Evolutionary conservation across 2,329 filamentous ascomycete species (phyloP), one percentile per base, ranked within the genome.

Genomic region (Beauveria scarabaeidicola): DNA sequence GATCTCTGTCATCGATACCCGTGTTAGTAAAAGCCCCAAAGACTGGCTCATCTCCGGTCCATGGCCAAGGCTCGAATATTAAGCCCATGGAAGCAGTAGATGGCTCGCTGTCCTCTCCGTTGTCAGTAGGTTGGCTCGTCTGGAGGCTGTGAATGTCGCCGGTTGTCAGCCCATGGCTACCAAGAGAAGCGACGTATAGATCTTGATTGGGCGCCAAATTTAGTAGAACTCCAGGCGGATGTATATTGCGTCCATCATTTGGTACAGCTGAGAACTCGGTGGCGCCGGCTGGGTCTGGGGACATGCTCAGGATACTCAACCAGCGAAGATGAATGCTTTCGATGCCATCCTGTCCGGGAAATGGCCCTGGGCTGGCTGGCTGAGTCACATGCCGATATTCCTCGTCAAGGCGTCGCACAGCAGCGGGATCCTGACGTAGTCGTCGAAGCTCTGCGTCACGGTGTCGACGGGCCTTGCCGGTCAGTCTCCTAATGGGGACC

Each of bases 401-500:
- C 3, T 55, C 56, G 32, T 74, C 72, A 1, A 75, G 62, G 9
- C 58, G 32, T 2, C 64, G 63, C 2, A 69, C 68, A 1, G 65
- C 67, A 0, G 38, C 52, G 1, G 63, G 21, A 46, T 76, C 66
- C 1, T 52, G 54, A 0, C 69, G 68, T 25, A 78, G 63, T 10
- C 72, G 64, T 29, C 63, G 61, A 2, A 77, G 61, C 65, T 78
- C 74, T 0, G 63, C 60, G 1, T 69, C 66, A 4, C 76, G 73
- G 60, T 77, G 73, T 15, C 62, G 67, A 3, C 69, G 68, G 1
- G 73, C 75, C 56, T 73, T 73, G 0, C 70, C 64, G 69, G 75
- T 74, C 9, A 78, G 64, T 38, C 67, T 71, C 2, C 71, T 69
- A 19, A 79, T 62, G 1, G 77, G 76, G 2, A 77, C 61, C 74